A percentile compares a stretch with the other conserved stretches of the same genome.
These are phyloP conservation scores for Ustilago loliicola DNA, from an alignment of 1,284 basidiomycete genomes.

Conservation along the genomic window DNA sequence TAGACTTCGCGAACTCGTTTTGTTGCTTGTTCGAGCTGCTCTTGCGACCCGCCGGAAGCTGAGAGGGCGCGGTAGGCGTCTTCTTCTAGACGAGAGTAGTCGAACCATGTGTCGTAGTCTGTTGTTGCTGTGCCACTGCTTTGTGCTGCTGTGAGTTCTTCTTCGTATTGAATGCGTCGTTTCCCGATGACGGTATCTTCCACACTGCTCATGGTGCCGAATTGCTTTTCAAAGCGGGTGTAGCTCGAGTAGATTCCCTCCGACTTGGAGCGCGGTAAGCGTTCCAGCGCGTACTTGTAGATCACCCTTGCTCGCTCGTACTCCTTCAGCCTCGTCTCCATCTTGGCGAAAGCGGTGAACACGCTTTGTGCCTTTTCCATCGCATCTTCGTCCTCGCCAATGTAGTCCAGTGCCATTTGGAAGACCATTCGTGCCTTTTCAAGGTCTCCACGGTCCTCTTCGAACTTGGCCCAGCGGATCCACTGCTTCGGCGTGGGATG, in stretches of 20 bases:
- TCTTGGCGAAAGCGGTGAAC: constrained; percentile 95
- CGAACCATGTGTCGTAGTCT: constrained; percentile 99
- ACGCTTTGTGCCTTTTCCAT: constrained; percentile 97
- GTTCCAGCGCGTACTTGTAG: constrained; percentile 94
- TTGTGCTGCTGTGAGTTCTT: constrained; percentile 45
- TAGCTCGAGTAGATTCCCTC: constrained; percentile 87
- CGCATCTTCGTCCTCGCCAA: constrained; percentile 95
- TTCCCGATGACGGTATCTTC: constrained; percentile 96
- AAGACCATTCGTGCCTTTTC: constrained; percentile 97
- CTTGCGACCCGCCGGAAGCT: constrained; percentile 44
- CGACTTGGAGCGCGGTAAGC: constrained; percentile 90
- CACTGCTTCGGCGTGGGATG: constrained; percentile 94
- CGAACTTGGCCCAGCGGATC: constrained; percentile 96
- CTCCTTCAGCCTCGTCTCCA: constrained; percentile 96
- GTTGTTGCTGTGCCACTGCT: constrained; percentile 76
- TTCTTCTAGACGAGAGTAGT: constrained; percentile 93
- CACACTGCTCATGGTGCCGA: constrained; percentile 87
- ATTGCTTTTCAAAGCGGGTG: constrained; percentile 98
- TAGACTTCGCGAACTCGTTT: constrained; percentile 89
- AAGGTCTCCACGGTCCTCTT: constrained; percentile 83
- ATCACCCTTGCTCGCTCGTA: constrained; percentile 96
- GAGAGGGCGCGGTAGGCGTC: constrained; percentile 78
- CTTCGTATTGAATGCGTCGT: constrained; percentile 91
- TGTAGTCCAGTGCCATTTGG: constrained; percentile 95
- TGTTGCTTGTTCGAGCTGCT: constrained; percentile 40